Base-by-base conservation (phyloP, 2,329 filamentous ascomycete genomes). In the Tolypocladium paradoxum region DNA sequence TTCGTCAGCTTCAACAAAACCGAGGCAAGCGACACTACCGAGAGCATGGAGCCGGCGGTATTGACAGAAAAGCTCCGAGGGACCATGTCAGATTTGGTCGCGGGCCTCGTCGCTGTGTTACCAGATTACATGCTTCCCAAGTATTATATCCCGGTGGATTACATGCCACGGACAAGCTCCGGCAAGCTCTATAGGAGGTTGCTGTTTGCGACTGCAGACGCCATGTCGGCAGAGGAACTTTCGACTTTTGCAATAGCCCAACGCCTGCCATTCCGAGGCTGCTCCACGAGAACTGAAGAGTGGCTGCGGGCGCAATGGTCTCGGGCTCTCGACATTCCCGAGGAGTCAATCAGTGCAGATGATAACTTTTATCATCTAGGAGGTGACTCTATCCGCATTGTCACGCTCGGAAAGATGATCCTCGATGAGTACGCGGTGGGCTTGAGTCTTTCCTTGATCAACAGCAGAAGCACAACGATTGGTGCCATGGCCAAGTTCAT, bases 101-200 rank as follows among this genome's bases (percentile, higher is more conserved):
- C 48, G 22, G 38, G n/a, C 49, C n/a, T 52, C 34, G 27, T 34
- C 49, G 31, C 51, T 40, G 24, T 27, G 11, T 16, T 58, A 12
- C 64, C 65, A 3, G 56, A 59, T 24, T 73, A 74, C 59, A 74
- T 74, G 72, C 63, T 74, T 0, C 72, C 72, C 4, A 65, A 67
- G 0, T 63, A 65, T 5, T 71, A 71, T 38, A 65, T 75, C 29
- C 70, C 71, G 9, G 58, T 73, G 16, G 58, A 61, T 1, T 56
- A 62, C 18, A 72, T 75, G 64, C 72, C 72, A 18, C 12, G 53
- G 2, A 56, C 48, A 2, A 50, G 45, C 2, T 54, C 57, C 1
- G 54, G 51, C 1, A 58, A 58, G 24, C 24, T 53, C 2, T 53
- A 58, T 16, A 35, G 53, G 18, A 51, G 43, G 18, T 33, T 22